Evolutionary conservation across 1,284 basidiomycete species (phyloP), one percentile per base, ranked within the genome.

Genomic region (Ceratobasidium theobromae): DNA sequence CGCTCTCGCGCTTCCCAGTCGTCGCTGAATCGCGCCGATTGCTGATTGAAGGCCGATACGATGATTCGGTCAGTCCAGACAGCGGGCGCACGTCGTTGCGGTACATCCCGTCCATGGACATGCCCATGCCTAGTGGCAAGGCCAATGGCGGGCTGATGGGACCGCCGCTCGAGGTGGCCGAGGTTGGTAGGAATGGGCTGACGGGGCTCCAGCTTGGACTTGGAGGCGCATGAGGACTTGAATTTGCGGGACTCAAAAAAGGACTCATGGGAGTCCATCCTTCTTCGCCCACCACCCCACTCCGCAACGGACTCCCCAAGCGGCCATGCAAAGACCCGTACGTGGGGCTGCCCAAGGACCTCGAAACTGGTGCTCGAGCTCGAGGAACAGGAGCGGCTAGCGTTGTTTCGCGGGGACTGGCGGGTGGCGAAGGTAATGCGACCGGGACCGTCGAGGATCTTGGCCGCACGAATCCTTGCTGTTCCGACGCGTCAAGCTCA

Each of bases 61-160:
- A 49, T 33, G 57, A 62, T 28, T 62, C 57, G 45, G 57, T 62
- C 12, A 35, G 35, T 21, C 46, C 57, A 30, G 57, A 62, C n/a
- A 62, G 38, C 11, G 57, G 57, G 9, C 57, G 45, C n/a, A 62
- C 57, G 33, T 62, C 57, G 32, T 45, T 49, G 8, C 45, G 49
- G 16, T 52, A 52, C 2, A 12, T 32, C 16, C 8, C 8, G 21
- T 52, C 49, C 49, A 52, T 52, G n/a, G 18, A n/a, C 40, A 58
- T 58, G 2, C 55, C 55, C 57, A 62, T 35, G 38, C 30, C 46
- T 3, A 28, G 14, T 4, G 55, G 41, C 35, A n/a, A n/a, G n/a
- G n/a, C n/a, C n/a, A n/a, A n/a, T n/a, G 32, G 9, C 38, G 54
- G 54, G 18, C 18, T 45, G 18, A 6, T 21, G 8, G 43, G 43